Percentiles rank a stretch among this genome's conserved stretches.
These are phyloP conservation scores for Rhododendron ferrugineum DNA, from an alignment of 148 eudicot species.

Conservation along the genomic window DNA sequence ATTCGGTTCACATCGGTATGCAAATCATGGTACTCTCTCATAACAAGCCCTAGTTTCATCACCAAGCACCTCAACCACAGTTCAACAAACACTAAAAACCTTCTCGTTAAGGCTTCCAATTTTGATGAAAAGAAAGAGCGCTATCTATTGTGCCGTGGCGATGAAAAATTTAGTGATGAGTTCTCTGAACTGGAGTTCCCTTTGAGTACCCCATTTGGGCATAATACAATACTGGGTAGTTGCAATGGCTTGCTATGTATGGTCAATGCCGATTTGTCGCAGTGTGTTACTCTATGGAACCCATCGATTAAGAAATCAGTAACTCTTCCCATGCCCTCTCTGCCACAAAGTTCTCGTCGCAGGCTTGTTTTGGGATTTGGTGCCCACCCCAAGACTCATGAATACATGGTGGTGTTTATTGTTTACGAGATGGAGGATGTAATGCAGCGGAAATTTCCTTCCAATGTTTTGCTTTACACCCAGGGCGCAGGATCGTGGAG, in stretches of 20 bases:
- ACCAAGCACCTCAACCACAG: neutral
- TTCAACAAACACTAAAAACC: neutral
- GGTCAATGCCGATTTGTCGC: neutral
- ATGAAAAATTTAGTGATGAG: neutral
- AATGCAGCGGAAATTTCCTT: neutral
- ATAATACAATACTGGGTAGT: neutral
- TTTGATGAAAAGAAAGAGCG: neutral
- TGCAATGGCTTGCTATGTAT: neutral
- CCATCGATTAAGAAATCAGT: neutral
- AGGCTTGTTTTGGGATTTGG: neutral
- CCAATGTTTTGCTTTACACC: neutral
- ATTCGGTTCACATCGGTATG: neutral
- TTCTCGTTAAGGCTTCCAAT: neutral
- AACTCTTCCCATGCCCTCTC: neutral
- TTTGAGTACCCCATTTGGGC: neutral
- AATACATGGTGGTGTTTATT: neutral
- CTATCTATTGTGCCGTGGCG: neutral
- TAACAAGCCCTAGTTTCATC: neutral
- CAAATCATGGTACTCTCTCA: neutral
- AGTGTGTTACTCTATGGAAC: neutral
- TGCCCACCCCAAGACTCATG: neutral
- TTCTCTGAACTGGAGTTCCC: neutral
- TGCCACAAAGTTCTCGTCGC: neutral
- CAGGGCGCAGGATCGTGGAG: neutral
- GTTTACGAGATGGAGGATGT: neutral